Conservation (phyloP, 2,329 filamentous ascomycete genomes). For the Coniochaeta sp. region DNA sequence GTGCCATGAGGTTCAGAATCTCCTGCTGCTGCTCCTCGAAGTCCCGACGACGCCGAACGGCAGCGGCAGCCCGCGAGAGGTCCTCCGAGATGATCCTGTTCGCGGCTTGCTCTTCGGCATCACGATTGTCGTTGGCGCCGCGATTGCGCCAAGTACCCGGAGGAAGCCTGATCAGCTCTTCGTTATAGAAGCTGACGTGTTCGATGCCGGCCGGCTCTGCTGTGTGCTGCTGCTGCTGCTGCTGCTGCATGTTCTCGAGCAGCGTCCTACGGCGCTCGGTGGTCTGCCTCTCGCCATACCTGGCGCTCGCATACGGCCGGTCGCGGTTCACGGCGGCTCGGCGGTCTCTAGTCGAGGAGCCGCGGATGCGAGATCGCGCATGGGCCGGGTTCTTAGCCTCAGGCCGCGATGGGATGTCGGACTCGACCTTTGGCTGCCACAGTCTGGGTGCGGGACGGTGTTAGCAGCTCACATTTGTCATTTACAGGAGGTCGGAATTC, state of each 20-base stretch:
- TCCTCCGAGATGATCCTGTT: too few species aligned
- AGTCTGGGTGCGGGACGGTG: constrained; percentile 15
- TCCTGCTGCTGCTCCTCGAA: background rate
- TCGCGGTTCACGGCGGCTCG: background rate
- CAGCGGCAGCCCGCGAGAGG: too few species aligned
- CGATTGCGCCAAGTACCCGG: too few species aligned
- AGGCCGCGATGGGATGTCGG: constrained; percentile 19
- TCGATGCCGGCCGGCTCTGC: too few species aligned
- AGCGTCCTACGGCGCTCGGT: background rate
- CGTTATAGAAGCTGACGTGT: too few species aligned
- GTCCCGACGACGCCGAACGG: too few species aligned
- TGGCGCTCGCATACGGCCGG: background rate
- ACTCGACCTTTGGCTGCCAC: constrained; percentile 22
- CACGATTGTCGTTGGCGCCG: too few species aligned
- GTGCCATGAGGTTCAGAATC: background rate
- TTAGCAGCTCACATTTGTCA: background rate
- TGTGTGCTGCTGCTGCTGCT: background rate
- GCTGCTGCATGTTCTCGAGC: background rate
- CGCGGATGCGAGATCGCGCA: constrained; percentile 18
- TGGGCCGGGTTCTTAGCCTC: constrained; percentile 16
- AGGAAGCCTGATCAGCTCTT: too few species aligned
- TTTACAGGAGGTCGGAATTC: background rate
- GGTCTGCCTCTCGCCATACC: background rate
- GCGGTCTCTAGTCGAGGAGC: background rate
- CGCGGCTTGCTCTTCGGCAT: too few species aligned